Evolutionary conservation across 345 rosid species (phyloP), one percentile per base, ranked within the genome.

Genomic region (Citrus mangshanensis): DNA sequence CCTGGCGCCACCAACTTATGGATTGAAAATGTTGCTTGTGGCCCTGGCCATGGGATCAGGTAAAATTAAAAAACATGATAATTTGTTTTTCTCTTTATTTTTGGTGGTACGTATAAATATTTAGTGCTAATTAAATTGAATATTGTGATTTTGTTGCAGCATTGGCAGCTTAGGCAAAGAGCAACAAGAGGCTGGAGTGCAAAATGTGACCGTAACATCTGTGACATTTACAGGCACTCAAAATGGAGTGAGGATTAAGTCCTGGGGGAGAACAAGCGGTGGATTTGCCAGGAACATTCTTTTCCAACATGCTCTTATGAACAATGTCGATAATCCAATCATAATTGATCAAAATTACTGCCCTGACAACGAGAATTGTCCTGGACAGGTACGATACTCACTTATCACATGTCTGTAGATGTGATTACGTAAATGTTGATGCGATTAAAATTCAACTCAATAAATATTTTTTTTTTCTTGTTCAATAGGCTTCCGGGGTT

Each of bases 31-130:
- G 66, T 89, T 0, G 77, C 83, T 0, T 93, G 98, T 14, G 96
- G 98, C 2, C 98, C 98, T 0, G 98, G 98, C 70, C 96, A 93
- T 24, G 95, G 97, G 7, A 89, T 92, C 72, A 90, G 73, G 73
- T 70, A 70, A 27, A 42, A 8, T 35, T 67, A 4, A 21, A 21
- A 8, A 37, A 22, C 27, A 37, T 2, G 1, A 4, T 37, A 9
- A 67, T 34, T 19, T 37, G 6, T 21, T 6, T 19, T 21, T 37
- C n/a, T 37, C 4, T 35, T 67, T 37, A 12, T 37, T 28, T 13
- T 14, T 63, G 67, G 22, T 25, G 64, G 6, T 51, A 34, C 35
- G 35, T 34, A 51, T n/a, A 7, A 58, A 66, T 66, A 28, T 19
- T 65, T 19, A 18, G 8, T 28, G 35, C 22, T 66, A 9, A 66